These are phyloP conservation scores for Plasmodium gonderi DNA, from an alignment of 169 alveolate genomes.

Conservation along the genomic window DNA sequence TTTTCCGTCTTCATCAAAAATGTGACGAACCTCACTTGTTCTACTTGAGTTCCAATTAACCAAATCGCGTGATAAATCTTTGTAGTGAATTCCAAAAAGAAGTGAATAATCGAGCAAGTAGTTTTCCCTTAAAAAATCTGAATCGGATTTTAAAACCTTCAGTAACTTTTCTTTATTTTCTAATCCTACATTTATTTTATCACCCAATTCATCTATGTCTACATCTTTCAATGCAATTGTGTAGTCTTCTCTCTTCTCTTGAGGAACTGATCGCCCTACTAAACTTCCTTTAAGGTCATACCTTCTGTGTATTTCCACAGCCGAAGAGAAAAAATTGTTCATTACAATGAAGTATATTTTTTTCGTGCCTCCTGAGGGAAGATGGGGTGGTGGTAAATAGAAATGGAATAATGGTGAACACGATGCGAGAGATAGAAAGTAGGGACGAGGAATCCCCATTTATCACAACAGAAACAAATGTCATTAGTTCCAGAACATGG, in stretches of 20 bases:
- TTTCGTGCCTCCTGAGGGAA: conserved; percentile 25
- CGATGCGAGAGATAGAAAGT: background rate
- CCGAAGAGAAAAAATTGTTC: conserved; percentile 96
- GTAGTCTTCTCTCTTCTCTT: conserved; percentile 85
- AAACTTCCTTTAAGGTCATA: conserved; percentile 94
- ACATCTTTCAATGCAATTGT: conserved; percentile 92
- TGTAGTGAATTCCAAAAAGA: conserved; percentile 91
- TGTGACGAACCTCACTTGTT: conserved; percentile 37
- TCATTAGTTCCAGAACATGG: background rate
- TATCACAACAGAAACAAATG: too few species aligned
- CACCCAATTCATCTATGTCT: conserved; percentile 86
- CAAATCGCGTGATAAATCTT: conserved; percentile 73
- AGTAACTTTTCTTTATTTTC: conserved; percentile 81
- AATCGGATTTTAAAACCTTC: conserved; percentile 86
- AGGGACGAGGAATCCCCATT: background rate
- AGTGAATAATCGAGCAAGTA: conserved; percentile 93
- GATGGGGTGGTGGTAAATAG: background rate
- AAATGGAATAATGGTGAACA: background rate
- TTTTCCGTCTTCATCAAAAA: conserved; percentile 32
- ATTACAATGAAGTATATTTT: conserved; percentile 95
- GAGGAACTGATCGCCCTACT: conserved; percentile 90
- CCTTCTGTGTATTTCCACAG: conserved; percentile 91
- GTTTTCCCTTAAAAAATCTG: conserved; percentile 85
- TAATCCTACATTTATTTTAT: conserved; percentile 82
- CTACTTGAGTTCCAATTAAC: conserved; percentile 77